Evolutionary conservation across 2,329 filamentous ascomycete species (phyloP), one percentile per base, ranked within the genome.

Genomic region (Byssoonygena ceratinophila): DNA sequence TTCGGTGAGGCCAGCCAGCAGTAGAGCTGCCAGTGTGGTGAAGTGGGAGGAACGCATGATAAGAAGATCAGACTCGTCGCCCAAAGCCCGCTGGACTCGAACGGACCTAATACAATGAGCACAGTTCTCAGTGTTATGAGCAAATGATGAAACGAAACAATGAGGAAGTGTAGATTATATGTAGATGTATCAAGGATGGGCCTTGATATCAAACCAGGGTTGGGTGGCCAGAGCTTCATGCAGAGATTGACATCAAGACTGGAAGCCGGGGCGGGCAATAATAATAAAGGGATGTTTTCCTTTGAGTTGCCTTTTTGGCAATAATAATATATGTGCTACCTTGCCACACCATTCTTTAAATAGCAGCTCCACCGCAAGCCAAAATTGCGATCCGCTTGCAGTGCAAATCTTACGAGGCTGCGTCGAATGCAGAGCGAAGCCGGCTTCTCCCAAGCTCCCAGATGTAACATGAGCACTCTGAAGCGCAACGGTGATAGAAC

Each of bases 1-100:
- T 66, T 65, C 55, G 71, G 63, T 52, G 70, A 61, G 51, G 64
- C 60, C 40, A 64, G 57, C 45, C 55, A 61, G 52, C 60, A 55
- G 41, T 9, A 18, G 4, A 61, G 55, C 20, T 20, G 46, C 44
- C 14, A 39, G 18, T 7, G 39, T 22, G 5, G 51, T 34, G 23
- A 66, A 34, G 16, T 37, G 36, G 44, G 37, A 29, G 37, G 54
- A 23, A 45, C 47, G 56, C 56, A 57, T 60, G 36, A 32, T 50
- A 14, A 16, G 8, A 22, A 14, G 36, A 27, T 20, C 22, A 18
- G 27, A 34, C 16, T 14, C 18, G 16, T 23, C 25, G 20, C 25
- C 36, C n/a, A 51, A 34, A 34, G 2, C 8, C 27, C 14, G 25
- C n/a, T 11, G 3, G n/a, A 29, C 25, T 16, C 16, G 36, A 29